Conservation (phyloP, 2,329 filamentous ascomycete species). For the Incumbomyces delicatus region DNA sequence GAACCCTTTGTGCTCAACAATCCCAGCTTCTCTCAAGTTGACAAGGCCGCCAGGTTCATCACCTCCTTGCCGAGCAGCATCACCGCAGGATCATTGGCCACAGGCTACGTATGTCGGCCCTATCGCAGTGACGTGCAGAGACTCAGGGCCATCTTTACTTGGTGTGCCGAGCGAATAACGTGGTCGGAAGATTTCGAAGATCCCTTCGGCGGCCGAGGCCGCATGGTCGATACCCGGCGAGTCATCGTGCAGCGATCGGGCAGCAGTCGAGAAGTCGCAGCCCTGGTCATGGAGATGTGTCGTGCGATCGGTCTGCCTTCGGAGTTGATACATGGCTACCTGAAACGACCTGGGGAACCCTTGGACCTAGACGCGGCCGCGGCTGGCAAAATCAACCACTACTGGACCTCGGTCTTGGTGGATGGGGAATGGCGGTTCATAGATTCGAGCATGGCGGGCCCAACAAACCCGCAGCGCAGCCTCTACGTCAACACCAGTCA, state of each 20-base stretch:
- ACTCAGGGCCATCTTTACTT: conserved; percentile 89
- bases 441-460: conserved; percentile 84
- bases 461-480: conserved; percentile 72
- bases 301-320: conserved; percentile 75
- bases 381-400: conserved; percentile 70
- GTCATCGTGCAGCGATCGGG: conserved; percentile 77
- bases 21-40: conserved; percentile 76
- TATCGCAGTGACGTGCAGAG: conserved; percentile 91
- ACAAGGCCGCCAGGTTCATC: conserved; percentile 91
- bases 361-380: conserved; percentile 72
- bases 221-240: conserved; percentile 61
- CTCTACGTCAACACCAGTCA: conserved; percentile 65
- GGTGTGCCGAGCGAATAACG: conserved; percentile 86
- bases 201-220: background rate
- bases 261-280: conserved; percentile 79
- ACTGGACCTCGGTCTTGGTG: conserved; percentile 91
- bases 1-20: conserved; percentile 57
- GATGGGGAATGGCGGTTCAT: conserved; percentile 96
- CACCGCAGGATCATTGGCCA: conserved; percentile 72
- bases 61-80: conserved; percentile 72
- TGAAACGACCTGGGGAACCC: conserved; percentile 80
- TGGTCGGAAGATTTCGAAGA: conserved; percentile 95
- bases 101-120: conserved; percentile 84
- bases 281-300: conserved; percentile 89
- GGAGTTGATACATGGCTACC: conserved; percentile 78